Evolutionary conservation across 2,329 filamentous ascomycete genomes (phyloP).

Genomic region (Epichloe sylvatica): DNA sequence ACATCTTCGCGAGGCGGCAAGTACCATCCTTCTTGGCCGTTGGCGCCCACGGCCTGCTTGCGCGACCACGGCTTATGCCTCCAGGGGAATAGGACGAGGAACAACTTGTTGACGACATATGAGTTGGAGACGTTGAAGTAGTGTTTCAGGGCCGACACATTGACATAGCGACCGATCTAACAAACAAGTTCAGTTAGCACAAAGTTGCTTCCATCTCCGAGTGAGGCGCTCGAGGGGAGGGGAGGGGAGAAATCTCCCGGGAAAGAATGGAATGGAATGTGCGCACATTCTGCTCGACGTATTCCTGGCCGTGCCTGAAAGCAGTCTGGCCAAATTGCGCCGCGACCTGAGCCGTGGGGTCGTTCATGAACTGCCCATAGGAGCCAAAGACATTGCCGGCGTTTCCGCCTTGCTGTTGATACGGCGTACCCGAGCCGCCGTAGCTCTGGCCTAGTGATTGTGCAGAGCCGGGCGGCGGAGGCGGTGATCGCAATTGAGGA

Average conservation of each 20-base stretch:
- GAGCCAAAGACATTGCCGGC: slow-evolving; percentile 47
- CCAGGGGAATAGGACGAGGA: slow-evolving; percentile 93
- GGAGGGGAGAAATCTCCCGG: too few species aligned
- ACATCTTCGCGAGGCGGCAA: slow-evolving; percentile 87
- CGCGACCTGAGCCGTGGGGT: slow-evolving; percentile 87
- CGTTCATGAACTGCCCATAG: slow-evolving; percentile 89
- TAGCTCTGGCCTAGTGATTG: slow-evolving; percentile 50
- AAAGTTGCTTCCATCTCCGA: neutral
- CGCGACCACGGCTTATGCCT: slow-evolving; percentile 94
- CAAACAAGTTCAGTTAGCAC: slow-evolving; percentile 7
- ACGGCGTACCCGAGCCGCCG: slow-evolving; percentile 49
- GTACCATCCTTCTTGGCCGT: slow-evolving; percentile 62
- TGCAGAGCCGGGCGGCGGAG: slow-evolving; percentile 58
- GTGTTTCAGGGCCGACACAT: slow-evolving; percentile 85
- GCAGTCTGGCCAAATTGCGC: slow-evolving; percentile 89
- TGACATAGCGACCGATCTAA: slow-evolving; percentile 61
- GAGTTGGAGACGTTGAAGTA: slow-evolving; percentile 99
- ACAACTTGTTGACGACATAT: slow-evolving; percentile 87
- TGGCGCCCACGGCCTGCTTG: slow-evolving; percentile 61
- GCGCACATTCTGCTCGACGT: slow-evolving; percentile 85
- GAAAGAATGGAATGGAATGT: neutral
- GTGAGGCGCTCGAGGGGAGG: too few species aligned
- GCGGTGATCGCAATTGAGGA: slow-evolving; percentile 88
- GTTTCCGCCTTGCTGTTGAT: slow-evolving; percentile 49
- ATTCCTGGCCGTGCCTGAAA: slow-evolving; percentile 82